Evolutionary conservation across 164 flowering plant species (phyloP).

Genomic region (Macadamia tetraphylla): DNA sequence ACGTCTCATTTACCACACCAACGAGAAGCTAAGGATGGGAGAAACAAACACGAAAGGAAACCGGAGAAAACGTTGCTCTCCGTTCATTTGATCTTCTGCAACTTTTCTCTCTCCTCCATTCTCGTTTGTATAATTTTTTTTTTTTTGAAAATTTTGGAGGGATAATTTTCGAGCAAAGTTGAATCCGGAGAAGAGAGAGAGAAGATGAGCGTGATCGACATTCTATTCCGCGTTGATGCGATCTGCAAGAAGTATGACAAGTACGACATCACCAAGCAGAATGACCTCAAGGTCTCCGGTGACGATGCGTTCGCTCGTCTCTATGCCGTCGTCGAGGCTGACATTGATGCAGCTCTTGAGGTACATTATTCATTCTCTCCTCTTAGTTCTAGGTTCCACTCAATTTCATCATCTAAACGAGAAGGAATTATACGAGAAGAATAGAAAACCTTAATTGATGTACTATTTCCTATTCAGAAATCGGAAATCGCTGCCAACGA

Average conservation of each 20-base stretch:
- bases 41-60: too few relatives aligned
- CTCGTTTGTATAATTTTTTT: background rate
- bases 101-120: background rate
- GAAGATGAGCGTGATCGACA: constrained; percentile 78
- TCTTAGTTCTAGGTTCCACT: background rate
- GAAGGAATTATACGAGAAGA: too few relatives aligned
- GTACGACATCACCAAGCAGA: constrained; percentile 83
- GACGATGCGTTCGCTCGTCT: constrained; percentile 90
- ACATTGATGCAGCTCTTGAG: constrained; percentile 69
- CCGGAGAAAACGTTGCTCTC: too few relatives aligned
- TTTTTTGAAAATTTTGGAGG: background rate
- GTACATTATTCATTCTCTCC: constrained; percentile 21
- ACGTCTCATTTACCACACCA: too few relatives aligned
- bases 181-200: background rate
- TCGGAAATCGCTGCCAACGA: constrained; percentile 66
- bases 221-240: constrained; percentile 69
- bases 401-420: too few relatives aligned
- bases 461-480: constrained; percentile 37
- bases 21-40: too few relatives aligned
- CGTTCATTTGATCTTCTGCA: background rate
- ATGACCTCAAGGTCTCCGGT: constrained; percentile 52
- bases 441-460: background rate
- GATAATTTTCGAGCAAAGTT: background rate
- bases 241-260: constrained; percentile 86
- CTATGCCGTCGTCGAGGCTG: constrained; percentile 59